Conservation (phyloP, 2,329 filamentous ascomycete species). For the Colletotrichum tofieldiae region DNA sequence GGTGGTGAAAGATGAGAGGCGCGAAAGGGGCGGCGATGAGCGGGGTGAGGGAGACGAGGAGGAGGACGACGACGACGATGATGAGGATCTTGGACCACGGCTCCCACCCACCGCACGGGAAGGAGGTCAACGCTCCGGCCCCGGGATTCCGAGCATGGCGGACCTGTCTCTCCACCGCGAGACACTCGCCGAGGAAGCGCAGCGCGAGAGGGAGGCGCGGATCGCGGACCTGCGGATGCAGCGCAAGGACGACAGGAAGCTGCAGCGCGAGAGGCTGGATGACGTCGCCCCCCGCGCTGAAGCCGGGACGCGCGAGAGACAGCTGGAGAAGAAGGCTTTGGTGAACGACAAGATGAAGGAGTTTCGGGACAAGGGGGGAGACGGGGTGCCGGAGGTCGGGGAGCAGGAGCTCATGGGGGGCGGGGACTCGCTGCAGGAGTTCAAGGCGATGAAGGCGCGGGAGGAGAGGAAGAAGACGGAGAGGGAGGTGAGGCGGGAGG, state of each 20-base stretch:
- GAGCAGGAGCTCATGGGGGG: conserved; percentile 86
- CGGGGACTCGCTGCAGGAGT: conserved; percentile 75
- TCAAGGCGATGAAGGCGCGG: conserved; percentile 76
- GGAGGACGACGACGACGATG: conserved; percentile 58
- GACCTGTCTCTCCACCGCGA: conserved; percentile 78
- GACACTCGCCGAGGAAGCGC: conserved; percentile 64
- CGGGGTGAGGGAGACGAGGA: conserved; percentile 44
- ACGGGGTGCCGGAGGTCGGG: conserved; percentile 67
- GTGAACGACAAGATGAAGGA: conserved; percentile 80
- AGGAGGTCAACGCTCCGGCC: conserved; percentile 57
- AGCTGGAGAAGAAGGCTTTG: conserved; percentile 87
- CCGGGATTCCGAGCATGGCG: conserved; percentile 79
- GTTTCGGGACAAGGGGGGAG: conserved; percentile 73
- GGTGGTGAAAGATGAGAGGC: conserved; percentile 43
- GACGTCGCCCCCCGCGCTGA: conserved; percentile 89
- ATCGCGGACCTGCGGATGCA: conserved; percentile 70
- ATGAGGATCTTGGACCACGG: conserved; percentile 73
- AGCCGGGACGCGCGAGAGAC: conserved; percentile 84
- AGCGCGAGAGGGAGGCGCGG: conserved; percentile 61
- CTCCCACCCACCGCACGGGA: conserved; percentile 47
- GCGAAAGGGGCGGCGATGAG: neutral
- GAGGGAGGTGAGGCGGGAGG: conserved; percentile 85
- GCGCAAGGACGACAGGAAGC: conserved; percentile 75
- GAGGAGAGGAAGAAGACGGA: conserved; percentile 85
- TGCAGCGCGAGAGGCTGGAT: conserved; percentile 82